These are phyloP conservation scores for Tylopilus sp. DNA, from an alignment of 768 basidiomycete species.

Conservation along the genomic window DNA sequence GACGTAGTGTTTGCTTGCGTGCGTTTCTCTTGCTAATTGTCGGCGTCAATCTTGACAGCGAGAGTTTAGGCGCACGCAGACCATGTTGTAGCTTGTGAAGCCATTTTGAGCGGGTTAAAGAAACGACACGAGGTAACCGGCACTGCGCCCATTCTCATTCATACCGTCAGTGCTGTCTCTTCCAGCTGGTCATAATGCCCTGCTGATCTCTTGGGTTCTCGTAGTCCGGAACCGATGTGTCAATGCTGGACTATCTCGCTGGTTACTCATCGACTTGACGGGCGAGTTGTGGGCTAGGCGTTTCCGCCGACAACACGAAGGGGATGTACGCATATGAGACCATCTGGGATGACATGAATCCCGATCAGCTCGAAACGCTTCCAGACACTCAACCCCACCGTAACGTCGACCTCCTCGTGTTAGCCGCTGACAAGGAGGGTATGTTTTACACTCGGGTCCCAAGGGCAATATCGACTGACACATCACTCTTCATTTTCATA, in stretches of 20 bases:
- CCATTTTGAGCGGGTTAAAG: constrained; percentile 50
- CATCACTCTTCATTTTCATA: neutral
- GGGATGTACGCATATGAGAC: constrained; percentile 37
- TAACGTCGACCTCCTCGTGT: constrained; percentile 43
- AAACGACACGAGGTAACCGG: constrained; percentile 41
- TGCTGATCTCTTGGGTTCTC: neutral
- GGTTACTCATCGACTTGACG: neutral
- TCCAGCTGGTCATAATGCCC: too few species aligned
- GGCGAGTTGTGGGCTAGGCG: constrained; percentile 24
- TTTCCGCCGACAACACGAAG: constrained; percentile 41
- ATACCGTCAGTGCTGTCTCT: constrained; percentile 51
- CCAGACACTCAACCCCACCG: constrained; percentile 44
- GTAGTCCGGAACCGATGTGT: constrained; percentile 49
- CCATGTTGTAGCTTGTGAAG: constrained; percentile 39
- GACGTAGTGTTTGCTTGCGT: constrained; percentile 43
- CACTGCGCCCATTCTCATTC: constrained; percentile 45
- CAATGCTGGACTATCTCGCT: neutral
- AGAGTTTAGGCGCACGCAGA: constrained; percentile 42
- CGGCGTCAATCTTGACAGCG: neutral
- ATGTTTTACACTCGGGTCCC: too few species aligned
- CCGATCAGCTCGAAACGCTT: constrained; percentile 43
- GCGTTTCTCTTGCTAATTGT: neutral
- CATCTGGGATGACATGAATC: constrained; percentile 48
- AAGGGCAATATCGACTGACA: too few species aligned
- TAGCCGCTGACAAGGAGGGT: constrained; percentile 38